Evolutionary conservation across 208 protist species (phyloP).

Genomic region (Trichomonas gallinae): DNA sequence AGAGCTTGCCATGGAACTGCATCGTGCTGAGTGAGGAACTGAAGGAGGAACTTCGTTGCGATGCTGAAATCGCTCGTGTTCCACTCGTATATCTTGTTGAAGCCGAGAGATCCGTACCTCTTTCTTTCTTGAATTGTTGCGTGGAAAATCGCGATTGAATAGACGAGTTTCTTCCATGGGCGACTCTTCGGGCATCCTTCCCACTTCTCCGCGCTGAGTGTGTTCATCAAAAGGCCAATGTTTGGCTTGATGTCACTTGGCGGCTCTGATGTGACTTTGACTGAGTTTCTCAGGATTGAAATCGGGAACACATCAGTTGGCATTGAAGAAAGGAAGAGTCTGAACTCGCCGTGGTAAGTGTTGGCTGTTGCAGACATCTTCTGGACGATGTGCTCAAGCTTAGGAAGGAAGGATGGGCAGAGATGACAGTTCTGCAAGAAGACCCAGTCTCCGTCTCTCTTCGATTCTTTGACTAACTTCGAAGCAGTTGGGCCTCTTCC

Average conservation of each 20-base stretch:
- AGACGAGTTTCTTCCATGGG: conserved; percentile 73
- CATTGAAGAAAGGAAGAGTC: conserved; percentile 93
- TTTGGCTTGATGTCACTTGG: conserved; percentile 68
- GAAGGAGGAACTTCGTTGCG: conserved; percentile 68
- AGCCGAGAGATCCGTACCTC: conserved; percentile 82
- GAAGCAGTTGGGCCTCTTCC: conserved; percentile 79
- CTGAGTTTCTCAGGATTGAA: conserved; percentile 80
- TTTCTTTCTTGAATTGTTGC: conserved; percentile 58
- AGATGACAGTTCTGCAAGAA: conserved; percentile 90
- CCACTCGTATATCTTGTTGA: conserved; percentile 88
- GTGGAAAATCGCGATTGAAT: conserved; percentile 88
- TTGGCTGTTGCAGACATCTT: conserved; percentile 38
- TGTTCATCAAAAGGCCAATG: conserved; percentile 59
- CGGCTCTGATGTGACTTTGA: conserved; percentile 92
- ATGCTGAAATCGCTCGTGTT: conserved; percentile 86
- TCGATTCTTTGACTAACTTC: conserved; percentile 67
- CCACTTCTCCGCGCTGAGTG: conserved; percentile 63
- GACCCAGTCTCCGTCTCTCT: conserved; percentile 61
- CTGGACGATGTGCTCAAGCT: conserved; percentile 70
- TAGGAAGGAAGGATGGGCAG: conserved; percentile 61
- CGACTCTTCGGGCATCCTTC: conserved; percentile 31
- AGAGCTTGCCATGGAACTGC: conserved; percentile 84
- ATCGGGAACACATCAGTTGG: conserved; percentile 78
- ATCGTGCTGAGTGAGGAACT: conserved; percentile 80
- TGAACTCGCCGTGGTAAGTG: conserved; percentile 64